phyloP scores from a whole-genome alignment of 768 basidiomycete genomes.

The Mycena polygramma region DNA sequence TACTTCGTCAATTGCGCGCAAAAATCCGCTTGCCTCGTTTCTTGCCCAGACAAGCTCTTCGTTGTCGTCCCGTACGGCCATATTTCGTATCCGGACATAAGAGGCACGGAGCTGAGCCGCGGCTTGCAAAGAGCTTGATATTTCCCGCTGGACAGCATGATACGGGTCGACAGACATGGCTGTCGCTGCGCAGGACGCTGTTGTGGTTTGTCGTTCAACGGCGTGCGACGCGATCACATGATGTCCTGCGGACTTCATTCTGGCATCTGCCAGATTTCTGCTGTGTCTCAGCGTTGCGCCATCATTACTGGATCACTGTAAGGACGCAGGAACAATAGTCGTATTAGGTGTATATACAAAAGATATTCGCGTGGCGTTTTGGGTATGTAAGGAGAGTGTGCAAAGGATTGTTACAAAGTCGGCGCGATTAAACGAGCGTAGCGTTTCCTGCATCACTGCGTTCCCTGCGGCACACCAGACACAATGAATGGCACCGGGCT shows the following conservation, averaged over 20 bases:
- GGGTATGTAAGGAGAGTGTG: no score
- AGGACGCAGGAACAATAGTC: no score
- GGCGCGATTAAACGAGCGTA: neutral
- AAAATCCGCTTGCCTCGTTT: conserved; percentile 70
- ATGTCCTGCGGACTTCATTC: neutral
- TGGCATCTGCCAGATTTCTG: no score
- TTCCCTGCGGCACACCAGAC: neutral
- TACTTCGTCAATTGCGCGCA: neutral
- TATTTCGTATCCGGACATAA: conserved; percentile 82
- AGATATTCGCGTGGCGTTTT: no score
- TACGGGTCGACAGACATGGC: conserved; percentile 86
- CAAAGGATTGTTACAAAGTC: neutral
- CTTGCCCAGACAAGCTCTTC: conserved; percentile 86
- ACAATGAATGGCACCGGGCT: conserved; percentile 20
- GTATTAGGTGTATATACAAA: no score
- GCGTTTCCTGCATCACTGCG: neutral
- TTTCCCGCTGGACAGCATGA: conserved; percentile 87
- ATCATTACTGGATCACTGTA: no score
- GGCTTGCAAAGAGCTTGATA: conserved; percentile 79
- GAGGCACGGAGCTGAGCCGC: conserved; percentile 81
- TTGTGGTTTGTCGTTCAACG: neutral
- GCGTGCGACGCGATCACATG: conserved; percentile 24
- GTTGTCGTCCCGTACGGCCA: conserved; percentile 72
- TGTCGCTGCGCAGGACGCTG: neutral
- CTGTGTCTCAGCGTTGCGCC: no score